Percentiles rank a stretch among this genome's conserved stretches.
phyloP scores from a whole-genome alignment of 2,329 filamentous ascomycete species.

The Venturia asperata region DNA sequence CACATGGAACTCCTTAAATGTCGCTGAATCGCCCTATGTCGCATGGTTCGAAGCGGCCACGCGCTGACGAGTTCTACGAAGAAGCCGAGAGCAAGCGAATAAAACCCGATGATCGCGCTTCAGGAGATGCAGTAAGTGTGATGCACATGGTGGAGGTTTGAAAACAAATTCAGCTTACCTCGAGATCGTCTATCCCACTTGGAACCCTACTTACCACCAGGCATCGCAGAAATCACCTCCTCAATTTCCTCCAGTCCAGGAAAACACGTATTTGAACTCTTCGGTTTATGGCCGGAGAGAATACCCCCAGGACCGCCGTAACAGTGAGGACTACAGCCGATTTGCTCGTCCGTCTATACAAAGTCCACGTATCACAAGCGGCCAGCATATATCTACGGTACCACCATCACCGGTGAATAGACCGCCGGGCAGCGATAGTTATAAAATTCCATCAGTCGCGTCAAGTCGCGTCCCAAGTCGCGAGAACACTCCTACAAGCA shows the following conservation, averaged over 20 bases:
- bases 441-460: neutral
- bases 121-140: neutral
- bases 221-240: neutral
- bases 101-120: neutral
- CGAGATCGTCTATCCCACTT: no score
- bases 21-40: neutral
- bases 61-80: neutral
- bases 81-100: neutral
- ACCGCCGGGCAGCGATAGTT: neutral
- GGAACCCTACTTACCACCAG: neutral
- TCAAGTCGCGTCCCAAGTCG: slow-evolving; percentile 5
- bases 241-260: neutral
- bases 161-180: neutral
- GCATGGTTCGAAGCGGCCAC: neutral
- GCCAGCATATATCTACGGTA: neutral
- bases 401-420: neutral
- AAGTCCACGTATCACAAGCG: neutral
- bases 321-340: neutral
- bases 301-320: neutral
- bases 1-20: neutral
- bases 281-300: neutral
- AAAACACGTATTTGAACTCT: neutral
- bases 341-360: neutral
- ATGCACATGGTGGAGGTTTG: neutral
- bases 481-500: neutral